Percentiles rank a stretch among this genome's conserved stretches.
These are phyloP conservation scores for Daldinia loculata DNA, from an alignment of 495 filamentous ascomycete genomes.

Conservation along the genomic window DNA sequence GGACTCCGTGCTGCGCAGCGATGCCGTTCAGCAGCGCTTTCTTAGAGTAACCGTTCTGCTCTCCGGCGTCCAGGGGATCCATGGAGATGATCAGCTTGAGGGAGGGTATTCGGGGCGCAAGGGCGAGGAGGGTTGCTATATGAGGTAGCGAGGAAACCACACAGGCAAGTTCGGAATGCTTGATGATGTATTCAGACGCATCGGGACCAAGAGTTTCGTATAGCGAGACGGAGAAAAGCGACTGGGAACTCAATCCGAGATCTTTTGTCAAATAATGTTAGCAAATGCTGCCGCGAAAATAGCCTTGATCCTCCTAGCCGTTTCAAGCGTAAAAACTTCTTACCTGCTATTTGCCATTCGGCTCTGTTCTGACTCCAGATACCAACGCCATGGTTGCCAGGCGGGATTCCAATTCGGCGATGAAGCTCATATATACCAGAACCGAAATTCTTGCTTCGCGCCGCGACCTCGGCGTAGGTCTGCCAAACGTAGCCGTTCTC, in stretches of 20 bases:
- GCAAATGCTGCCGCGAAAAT: not conserved
- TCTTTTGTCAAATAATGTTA: conserved; percentile 63
- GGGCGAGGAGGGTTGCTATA: conserved; percentile 83
- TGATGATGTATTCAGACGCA: conserved; percentile 93
- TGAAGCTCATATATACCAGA: conserved; percentile 87
- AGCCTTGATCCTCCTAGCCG: not conserved
- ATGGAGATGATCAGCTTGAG: conserved; percentile 90
- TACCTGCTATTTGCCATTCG: conserved; percentile 96
- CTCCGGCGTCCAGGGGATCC: conserved; percentile 85
- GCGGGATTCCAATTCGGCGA: conserved; percentile 69
- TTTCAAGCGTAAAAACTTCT: conserved; percentile 24
- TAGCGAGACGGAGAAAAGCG: conserved; percentile 88
- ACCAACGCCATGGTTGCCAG: conserved; percentile 81
- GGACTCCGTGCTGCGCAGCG: conserved; percentile 74
- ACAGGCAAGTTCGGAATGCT: conserved; percentile 79
- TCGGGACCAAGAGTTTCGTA: conserved; percentile 96
- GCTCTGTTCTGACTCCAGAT: conserved; percentile 96
- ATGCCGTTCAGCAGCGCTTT: conserved; percentile 75
- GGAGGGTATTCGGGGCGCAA: conserved; percentile 77
- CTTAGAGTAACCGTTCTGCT: conserved; percentile 81
- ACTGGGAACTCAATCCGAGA: conserved; percentile 88
- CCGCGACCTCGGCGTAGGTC: conserved; percentile 80
- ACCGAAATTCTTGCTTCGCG: conserved; percentile 83
- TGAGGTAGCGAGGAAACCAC: conserved; percentile 85
- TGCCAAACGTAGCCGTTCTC: conserved; percentile 82